Conservation (phyloP, 78 protist genomes). For the Chrysochromulina tobinii region DNA sequence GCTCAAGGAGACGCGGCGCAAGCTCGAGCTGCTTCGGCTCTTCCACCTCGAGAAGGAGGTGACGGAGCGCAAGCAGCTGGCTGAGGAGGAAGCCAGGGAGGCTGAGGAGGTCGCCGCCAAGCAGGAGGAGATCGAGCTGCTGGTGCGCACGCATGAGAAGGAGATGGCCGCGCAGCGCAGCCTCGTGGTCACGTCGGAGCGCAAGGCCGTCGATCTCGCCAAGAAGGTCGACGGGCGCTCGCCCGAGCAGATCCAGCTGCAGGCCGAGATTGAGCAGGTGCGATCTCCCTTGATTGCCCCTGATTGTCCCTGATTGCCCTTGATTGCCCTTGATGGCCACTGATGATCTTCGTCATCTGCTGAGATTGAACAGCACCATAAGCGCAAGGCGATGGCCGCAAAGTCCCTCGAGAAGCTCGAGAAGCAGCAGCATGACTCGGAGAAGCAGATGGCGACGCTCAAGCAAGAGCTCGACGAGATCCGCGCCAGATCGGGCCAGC, state of each 20-base stretch:
- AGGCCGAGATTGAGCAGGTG: not conserved
- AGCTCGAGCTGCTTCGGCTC: not conserved
- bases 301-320: too few species aligned
- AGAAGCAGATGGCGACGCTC: not conserved
- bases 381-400: not conserved
- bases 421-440: not conserved
- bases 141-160: slow-evolving; percentile 8
- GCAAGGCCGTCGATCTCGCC: too few species aligned
- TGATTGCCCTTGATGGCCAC: too few species aligned
- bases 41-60: slow-evolving; percentile 28
- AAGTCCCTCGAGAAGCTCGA: not conserved
- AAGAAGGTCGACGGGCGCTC: not conserved
- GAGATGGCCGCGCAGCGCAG: not conserved
- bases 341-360: too few species aligned
- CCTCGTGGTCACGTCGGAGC: too few species aligned
- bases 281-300: too few species aligned
- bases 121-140: not conserved
- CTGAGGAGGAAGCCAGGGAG: not conserved
- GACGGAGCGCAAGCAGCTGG: not conserved
- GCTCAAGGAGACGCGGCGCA: not conserved
- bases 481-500: not conserved
- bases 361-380: not conserved
- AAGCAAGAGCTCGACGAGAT: not conserved
- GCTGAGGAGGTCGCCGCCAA: not conserved
- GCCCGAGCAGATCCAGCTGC: not conserved